Evolutionary conservation across 441 rosid species (phyloP).

Genomic region (Breynia disticha): DNA sequence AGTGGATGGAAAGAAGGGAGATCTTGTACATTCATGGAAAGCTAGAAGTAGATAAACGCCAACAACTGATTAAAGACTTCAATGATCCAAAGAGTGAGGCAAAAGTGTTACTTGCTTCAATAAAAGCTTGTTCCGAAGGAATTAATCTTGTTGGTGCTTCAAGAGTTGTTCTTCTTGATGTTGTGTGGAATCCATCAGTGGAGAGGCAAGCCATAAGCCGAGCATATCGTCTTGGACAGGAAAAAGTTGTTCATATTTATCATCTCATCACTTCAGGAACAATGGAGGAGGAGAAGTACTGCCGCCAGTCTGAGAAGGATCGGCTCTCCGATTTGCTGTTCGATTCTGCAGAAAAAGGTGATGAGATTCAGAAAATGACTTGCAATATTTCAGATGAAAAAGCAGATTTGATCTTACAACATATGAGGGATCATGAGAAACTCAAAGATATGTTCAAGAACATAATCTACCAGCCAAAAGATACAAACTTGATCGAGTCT

Average conservation of each 20-base stretch:
- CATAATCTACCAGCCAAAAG: constrained; percentile 24
- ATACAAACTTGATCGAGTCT: constrained; percentile 12
- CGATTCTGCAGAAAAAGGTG: constrained; percentile 22
- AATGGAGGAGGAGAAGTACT: constrained; percentile 40
- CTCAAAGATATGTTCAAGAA: constrained; percentile 34
- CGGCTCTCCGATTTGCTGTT: constrained; percentile 43
- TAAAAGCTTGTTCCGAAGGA: constrained; percentile 65
- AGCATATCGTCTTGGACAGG: constrained; percentile 67
- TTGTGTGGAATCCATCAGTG: constrained; percentile 67
- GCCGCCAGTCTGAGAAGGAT: constrained; percentile 42
- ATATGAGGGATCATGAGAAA: constrained; percentile 21
- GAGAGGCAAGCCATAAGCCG: constrained; percentile 74
- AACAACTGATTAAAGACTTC: constrained; percentile 36
- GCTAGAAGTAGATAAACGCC: constrained; percentile 31
- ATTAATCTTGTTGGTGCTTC: constrained; percentile 77
- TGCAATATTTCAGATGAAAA: constrained; percentile 13
- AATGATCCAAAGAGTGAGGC: constrained; percentile 37
- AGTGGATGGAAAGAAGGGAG: constrained; percentile 42
- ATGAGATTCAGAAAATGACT: constrained; percentile 9
- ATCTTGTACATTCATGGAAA: constrained; percentile 46
- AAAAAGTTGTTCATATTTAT: constrained; percentile 41
- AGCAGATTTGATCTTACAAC: constrained; percentile 33
- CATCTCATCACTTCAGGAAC: constrained; percentile 48
- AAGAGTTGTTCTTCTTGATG: constrained; percentile 58
- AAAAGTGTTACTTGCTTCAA: constrained; percentile 64